These are phyloP conservation scores for Amphibolis antarctica DNA, from an alignment of 106 monocot species.

Conservation along the genomic window DNA sequence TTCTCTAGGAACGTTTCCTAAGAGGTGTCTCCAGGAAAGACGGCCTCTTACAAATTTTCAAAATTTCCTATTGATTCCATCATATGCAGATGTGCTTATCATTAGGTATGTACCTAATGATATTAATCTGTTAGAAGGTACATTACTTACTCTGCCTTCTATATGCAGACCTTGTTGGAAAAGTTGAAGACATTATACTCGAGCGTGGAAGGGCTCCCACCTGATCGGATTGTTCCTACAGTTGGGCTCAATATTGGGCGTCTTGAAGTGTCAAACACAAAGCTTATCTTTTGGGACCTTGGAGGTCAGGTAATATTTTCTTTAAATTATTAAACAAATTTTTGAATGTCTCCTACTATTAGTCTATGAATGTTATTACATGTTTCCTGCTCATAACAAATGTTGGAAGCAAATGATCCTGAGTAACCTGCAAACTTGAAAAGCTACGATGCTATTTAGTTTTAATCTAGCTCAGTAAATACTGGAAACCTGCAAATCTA, in stretches of 20 bases:
- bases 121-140: neutral
- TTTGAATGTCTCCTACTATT: neutral
- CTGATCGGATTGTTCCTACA: slow-evolving; percentile 93
- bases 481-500: too few relatives aligned
- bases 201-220: slow-evolving; percentile 67
- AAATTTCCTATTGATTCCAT: neutral
- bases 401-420: neutral
- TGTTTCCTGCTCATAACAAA: too few relatives aligned
- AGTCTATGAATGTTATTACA: neutral
- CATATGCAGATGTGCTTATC: neutral
- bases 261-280: slow-evolving; percentile 70
- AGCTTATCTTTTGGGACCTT: slow-evolving; percentile 95
- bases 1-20: too few relatives aligned
- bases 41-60: neutral
- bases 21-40: too few relatives aligned
- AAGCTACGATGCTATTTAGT: too few relatives aligned
- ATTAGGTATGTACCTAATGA: neutral
- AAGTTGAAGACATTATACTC: slow-evolving; percentile 84
- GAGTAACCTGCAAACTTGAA: too few relatives aligned
- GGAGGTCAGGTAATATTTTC: slow-evolving; percentile 73
- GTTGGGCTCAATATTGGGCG: slow-evolving; percentile 97
- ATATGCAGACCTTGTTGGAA: slow-evolving; percentile 73
- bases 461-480: too few relatives aligned
- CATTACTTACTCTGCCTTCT: neutral
- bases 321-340: neutral